Evolutionary conservation across 805 yeast species (phyloP), one percentile per base, ranked within the genome.

Genomic region (Spathaspora sp.): DNA sequence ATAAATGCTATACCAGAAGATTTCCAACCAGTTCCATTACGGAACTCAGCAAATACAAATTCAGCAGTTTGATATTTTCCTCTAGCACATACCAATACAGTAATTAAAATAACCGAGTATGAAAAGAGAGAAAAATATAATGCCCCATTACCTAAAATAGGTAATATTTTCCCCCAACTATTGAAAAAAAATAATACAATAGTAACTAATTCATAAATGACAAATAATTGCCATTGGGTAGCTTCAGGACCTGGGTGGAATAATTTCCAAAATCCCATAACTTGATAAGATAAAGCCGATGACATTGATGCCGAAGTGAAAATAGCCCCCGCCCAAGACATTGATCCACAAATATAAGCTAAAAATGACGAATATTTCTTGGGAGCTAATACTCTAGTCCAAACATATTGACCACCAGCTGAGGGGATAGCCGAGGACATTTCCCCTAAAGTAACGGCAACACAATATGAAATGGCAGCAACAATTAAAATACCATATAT

Each of bases 401-500:
- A 73, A 47, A 67, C 72, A 54, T 73, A 72, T 60, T 72, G 78
- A 51, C 76, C 77, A 1, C 77, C 77, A 20, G 76, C 75, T 12
- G 70, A 64, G 2, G 75, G 75, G 49, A 68, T 70, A 18, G 76
- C 75, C 39, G 68, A 62, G 9, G 75, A 65, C 54, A 73, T 61
- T 54, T 72, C 78, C 3, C 73, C 66, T 42, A 73, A 65, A 6
- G 76, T 65, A 50, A 67, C 64, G 17, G 73, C 77, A 50, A 73
- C 64, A 57, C 69, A 63, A 53, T 65, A 62, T 18, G 75, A 70
- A 44, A 73, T 62, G 52, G 55, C 58, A 5, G 72, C 67, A 35
- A 71, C 69, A 55, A 72, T 73, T 44, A 73, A 62, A 54, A 73
- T 70, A 16, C 77, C 77, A 54, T 70, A 73, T 16, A 73, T 64